Evolutionary conservation across 805 yeast species (phyloP).

Genomic region (Nakazawaea holstii): DNA sequence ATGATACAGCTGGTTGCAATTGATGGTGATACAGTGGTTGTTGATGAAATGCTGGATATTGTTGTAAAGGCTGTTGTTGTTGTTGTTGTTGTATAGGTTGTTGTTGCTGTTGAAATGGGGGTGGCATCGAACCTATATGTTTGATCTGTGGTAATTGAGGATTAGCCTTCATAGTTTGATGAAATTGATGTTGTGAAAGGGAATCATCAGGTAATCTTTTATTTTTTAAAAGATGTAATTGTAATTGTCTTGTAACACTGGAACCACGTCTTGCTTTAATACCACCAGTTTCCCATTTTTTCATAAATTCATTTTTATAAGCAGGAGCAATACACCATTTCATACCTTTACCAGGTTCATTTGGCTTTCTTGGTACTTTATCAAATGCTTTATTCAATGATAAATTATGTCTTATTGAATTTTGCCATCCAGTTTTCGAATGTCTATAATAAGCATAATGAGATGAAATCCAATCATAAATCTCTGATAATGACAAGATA

Average conservation of each 20-base stretch:
- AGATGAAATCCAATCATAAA: constrained; percentile 82
- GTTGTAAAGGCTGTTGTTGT: not conserved
- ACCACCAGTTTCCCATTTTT: constrained; percentile 73
- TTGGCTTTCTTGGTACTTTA: constrained; percentile 90
- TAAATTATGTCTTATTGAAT: constrained; percentile 91
- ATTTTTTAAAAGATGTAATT: constrained; percentile 63
- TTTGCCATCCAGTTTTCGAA: constrained; percentile 97
- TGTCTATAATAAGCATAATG: constrained; percentile 90
- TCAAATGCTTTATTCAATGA: constrained; percentile 96
- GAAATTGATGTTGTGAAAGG: constrained; percentile 1
- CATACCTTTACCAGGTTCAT: constrained; percentile 99
- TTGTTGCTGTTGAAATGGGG: constrained; percentile 1
- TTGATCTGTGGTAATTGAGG: constrained; percentile 9
- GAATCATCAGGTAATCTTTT: constrained; percentile 40
- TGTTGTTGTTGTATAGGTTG: not conserved
- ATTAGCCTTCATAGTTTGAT: constrained; percentile 2
- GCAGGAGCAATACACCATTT: constrained; percentile 94
- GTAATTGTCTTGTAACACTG: constrained; percentile 74
- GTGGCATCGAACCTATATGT: constrained; percentile 4
- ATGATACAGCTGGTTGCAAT: constrained; percentile 1
- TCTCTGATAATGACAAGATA: constrained; percentile 83
- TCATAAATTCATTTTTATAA: constrained; percentile 78
- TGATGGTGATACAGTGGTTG: not conserved
- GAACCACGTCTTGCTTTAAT: constrained; percentile 75
- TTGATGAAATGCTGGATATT: not conserved